phyloP scores from a whole-genome alignment of 2,329 filamentous ascomycete species.

The Trichophyton equinum region DNA sequence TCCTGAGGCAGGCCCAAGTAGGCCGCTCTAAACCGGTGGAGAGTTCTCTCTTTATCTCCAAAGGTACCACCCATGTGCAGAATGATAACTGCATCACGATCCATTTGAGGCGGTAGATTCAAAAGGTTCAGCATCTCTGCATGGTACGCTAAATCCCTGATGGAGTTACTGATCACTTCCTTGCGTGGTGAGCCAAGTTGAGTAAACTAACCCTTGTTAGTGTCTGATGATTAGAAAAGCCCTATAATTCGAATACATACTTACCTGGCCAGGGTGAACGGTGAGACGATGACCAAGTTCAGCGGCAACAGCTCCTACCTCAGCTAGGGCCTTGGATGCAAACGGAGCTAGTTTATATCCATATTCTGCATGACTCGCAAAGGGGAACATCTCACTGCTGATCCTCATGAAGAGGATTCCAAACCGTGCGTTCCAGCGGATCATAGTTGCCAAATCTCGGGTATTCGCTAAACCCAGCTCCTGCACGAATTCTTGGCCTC shows the following conservation, averaged over 20 bases:
- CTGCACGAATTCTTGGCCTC: slow-evolving; percentile 63
- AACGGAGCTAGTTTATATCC: slow-evolving; percentile 79
- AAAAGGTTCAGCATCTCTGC: slow-evolving; percentile 70
- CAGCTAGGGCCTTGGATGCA: slow-evolving; percentile 61
- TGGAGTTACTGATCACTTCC: slow-evolving; percentile 61
- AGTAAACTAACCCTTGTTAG: slow-evolving; percentile 49
- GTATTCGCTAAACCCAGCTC: slow-evolving; percentile 66
- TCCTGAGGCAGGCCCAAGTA: slow-evolving; percentile 54
- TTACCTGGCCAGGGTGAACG: slow-evolving; percentile 70
- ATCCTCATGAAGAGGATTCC: slow-evolving; percentile 85
- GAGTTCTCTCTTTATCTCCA: slow-evolving; percentile 68
- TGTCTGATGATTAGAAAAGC: not conserved
- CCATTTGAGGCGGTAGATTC: slow-evolving; percentile 60
- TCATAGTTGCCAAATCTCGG: slow-evolving; percentile 68
- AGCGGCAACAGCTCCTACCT: slow-evolving; percentile 63
- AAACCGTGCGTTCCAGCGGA: slow-evolving; percentile 85
- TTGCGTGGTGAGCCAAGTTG: slow-evolving; percentile 73
- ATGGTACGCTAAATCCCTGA: slow-evolving; percentile 79
- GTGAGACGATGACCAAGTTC: slow-evolving; percentile 74
- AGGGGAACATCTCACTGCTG: slow-evolving; percentile 94
- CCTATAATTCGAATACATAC: slow-evolving; percentile 1
- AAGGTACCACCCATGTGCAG: slow-evolving; percentile 86
- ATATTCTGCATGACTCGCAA: slow-evolving; percentile 76
- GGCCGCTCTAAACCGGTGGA: slow-evolving; percentile 65
- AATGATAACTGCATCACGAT: slow-evolving; percentile 87